Conservation (phyloP, 208 protist species). For the Naegleria gruberi region DNA sequence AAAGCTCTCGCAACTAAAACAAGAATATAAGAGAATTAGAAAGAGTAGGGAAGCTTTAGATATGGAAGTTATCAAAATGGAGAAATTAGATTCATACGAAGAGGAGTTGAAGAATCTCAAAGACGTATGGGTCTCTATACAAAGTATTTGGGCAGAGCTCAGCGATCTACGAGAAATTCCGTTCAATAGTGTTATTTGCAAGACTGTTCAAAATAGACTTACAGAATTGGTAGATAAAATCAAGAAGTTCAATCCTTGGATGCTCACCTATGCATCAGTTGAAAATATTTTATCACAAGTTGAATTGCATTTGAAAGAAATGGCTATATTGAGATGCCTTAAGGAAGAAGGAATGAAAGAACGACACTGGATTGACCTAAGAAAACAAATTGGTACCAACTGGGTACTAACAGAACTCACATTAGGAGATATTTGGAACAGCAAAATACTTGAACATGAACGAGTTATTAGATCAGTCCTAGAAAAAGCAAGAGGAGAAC, state of each 20-base stretch:
- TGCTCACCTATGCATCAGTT: slow-evolving; percentile 55
- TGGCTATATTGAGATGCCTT: slow-evolving; percentile 75
- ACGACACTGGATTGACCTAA: slow-evolving; percentile 71
- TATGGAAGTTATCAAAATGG: slow-evolving; percentile 41
- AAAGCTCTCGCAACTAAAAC: slow-evolving; percentile 42
- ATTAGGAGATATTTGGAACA: slow-evolving; percentile 82
- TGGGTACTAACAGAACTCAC: slow-evolving; percentile 76
- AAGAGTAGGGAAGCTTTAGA: slow-evolving; percentile 49
- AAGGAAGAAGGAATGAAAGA: slow-evolving; percentile 85
- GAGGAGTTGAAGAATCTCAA: slow-evolving; percentile 75
- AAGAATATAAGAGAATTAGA: slow-evolving; percentile 45
- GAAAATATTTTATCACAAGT: slow-evolving; percentile 47
- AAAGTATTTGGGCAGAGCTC: slow-evolving; percentile 60
- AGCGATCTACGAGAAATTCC: slow-evolving; percentile 67
- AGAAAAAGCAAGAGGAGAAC: slow-evolving; percentile 61
- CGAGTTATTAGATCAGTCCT: slow-evolving; percentile 66
- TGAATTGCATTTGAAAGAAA: slow-evolving; percentile 46
- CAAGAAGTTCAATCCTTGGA: slow-evolving; percentile 48
- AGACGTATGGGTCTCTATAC: slow-evolving; percentile 73
- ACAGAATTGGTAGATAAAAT: slow-evolving; percentile 50
- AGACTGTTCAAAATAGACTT: slow-evolving; percentile 67
- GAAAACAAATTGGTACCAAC: slow-evolving; percentile 66
- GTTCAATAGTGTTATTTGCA: slow-evolving; percentile 83
- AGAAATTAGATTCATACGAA: slow-evolving; percentile 55
- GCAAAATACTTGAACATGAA: slow-evolving; percentile 72